These are phyloP conservation scores for Hamigera avellanea DNA, from an alignment of 495 filamentous ascomycete species.

Conservation along the genomic window DNA sequence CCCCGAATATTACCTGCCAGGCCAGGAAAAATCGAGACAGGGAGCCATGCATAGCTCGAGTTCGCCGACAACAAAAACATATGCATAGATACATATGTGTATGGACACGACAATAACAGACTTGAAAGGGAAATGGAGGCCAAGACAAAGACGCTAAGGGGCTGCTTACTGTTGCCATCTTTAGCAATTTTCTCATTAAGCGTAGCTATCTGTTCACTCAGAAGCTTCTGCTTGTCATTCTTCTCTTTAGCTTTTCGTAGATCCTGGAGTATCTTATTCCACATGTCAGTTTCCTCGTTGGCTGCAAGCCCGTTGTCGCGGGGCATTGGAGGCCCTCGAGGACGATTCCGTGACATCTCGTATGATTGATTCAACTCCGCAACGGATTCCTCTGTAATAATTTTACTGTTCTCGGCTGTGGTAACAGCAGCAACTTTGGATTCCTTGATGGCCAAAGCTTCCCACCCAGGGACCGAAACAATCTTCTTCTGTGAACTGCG, in stretches of 20 bases:
- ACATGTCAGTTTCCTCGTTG: slow-evolving; percentile 53
- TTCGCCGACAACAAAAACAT: no score
- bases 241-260: slow-evolving; percentile 49
- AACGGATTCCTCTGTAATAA: background rate
- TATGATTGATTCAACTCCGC: background rate
- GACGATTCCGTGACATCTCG: slow-evolving; percentile 35
- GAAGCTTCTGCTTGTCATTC: slow-evolving; percentile 39
- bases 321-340: slow-evolving; percentile 24
- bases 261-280: slow-evolving; percentile 50
- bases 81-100: no score
- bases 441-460: slow-evolving; percentile 8
- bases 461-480: slow-evolving; percentile 14
- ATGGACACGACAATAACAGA: no score
- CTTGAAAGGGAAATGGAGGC: no score
- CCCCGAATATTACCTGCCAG: no score
- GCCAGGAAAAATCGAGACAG: no score
- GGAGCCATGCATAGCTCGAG: no score
- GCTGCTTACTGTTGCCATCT: slow-evolving; percentile 31
- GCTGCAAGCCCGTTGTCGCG: slow-evolving; percentile 38
- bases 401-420: background rate
- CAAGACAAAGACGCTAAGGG: no score
- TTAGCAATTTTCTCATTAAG: slow-evolving; percentile 38
- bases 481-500: slow-evolving; percentile 11
- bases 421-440: background rate
- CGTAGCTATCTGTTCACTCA: slow-evolving; percentile 42